Base-by-base conservation (phyloP, 108 stramenopile genomes). In the Discostella pseudostelligera region DNA sequence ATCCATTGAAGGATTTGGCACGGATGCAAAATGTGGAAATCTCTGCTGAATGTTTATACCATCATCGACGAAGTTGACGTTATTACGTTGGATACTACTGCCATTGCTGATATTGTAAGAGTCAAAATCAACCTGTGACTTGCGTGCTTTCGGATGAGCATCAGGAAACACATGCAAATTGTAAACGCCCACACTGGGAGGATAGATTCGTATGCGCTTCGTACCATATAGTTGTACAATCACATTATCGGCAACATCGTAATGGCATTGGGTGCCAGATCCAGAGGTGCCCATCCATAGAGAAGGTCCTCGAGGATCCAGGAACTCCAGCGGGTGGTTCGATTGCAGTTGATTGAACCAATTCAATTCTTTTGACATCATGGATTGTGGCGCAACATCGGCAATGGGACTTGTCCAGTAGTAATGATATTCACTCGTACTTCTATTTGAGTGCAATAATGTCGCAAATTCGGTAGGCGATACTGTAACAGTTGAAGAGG, bases 111-210 rank as follows among this genome's bases (percentile, higher is more conserved):
- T 4, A 32, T 32, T 5, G 32, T 32, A 32, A 3, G 16, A 14
- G 36, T 78, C 76, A 42, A 66, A 67, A 21, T 78, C 56, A 3
- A 72, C 65, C 40, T 78, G 76, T 13, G 76, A 78, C 56, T 78
- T 78, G 12, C 76, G 36, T 10, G 76, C 76, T 11, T 70, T 19
- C 19, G 76, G 61, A 66, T 78, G 76, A n/a, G 65, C 64, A 32
- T 78, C 76, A 10, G 76, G 76, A 58, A 48, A 78, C 26, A 78
- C 70, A 47, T 72, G 71, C 20, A 78, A 12, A 10, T 45, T 53
- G 17, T 4, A 19, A 40, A 70, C 43, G 19, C 58, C 65, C 10
- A 28, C 56, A 13, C 22, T 32, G 0, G 76, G 76, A 32, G 55
- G 36, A n/a, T 56, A 68, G 8, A 39, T 37, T 10, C 70, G 50